Evolutionary conservation across 2,329 filamentous ascomycete genomes (phyloP), one percentile per base, ranked within the genome.

Genomic region (Pestalotiopsis sp.): DNA sequence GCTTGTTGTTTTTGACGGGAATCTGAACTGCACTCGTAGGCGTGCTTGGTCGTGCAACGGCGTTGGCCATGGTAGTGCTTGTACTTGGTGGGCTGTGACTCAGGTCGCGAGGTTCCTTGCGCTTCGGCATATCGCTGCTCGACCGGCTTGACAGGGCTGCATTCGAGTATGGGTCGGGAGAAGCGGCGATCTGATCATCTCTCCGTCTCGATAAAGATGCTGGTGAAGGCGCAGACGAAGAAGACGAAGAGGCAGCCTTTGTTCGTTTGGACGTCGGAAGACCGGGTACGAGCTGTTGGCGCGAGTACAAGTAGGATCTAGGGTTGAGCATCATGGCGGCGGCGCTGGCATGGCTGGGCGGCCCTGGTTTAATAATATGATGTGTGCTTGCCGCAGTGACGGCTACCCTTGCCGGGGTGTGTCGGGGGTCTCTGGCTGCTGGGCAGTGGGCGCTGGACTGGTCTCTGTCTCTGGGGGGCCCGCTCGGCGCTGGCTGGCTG

Each of bases 21-120:
- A 89, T 89, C 75, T 88, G 84, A 20, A 89, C 86, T 0, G 87
- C 87, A 70, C 82, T 85, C 23, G 86, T 84, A 25, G 85, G 79
- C 23, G 78, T 80, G 56, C 75, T 77, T 59, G 82, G 79, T 67
- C 79, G 79, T 39, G 77, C 73, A 66, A 77, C 70, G 41, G 71
- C 72, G 64, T 69, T 74, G n/a, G 75, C 75, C 69, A 78, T 77
- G 14, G 78, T 77, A 5, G 77, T 71, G 64, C 74, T 57, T 66
- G 64, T 66, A 20, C 52, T 75, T 36, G 77, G 73, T 52, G 74
- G 72, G 56, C 72, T 77, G 45, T 71, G 65, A 64, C 72, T 73
- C 38, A 77, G 68, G 49, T 75, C 72, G 69, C 71, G 73, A 66
- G 73, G 56, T 57, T 73, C 72, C 66, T 74, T 76, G 67, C 72